These are phyloP conservation scores for Psilocybe subaeruginosa DNA, from an alignment of 768 basidiomycete species.

Conservation along the genomic window DNA sequence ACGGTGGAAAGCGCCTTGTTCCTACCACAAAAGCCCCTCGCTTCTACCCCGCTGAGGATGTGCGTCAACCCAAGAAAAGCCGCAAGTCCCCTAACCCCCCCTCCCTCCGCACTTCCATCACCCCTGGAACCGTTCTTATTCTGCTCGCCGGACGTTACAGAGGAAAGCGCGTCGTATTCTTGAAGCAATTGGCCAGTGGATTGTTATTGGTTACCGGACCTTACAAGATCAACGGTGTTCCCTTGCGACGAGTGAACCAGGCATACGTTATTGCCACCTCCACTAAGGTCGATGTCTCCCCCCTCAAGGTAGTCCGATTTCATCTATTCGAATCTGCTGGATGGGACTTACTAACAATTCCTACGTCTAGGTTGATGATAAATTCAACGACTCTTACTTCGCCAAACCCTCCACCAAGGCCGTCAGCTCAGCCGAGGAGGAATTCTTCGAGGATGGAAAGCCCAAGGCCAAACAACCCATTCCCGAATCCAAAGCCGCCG, in stretches of 20 bases:
- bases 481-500: conserved; percentile 83
- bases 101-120: conserved; percentile 84
- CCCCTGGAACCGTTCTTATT: conserved; percentile 93
- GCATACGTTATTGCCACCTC: conserved; percentile 99
- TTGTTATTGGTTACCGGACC: conserved; percentile 96
- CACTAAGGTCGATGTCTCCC: conserved; percentile 84
- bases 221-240: conserved; percentile 98
- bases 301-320: conserved; percentile 62
- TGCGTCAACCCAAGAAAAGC: conserved; percentile 87
- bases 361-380: conserved; percentile 69
- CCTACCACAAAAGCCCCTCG: conserved; percentile 85
- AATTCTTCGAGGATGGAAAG: conserved; percentile 96
- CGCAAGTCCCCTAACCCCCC: conserved; percentile 85
- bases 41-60: conserved; percentile 96
- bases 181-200: conserved; percentile 94
- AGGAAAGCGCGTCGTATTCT: conserved; percentile 97
- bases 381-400: conserved; percentile 95
- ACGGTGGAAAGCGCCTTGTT: conserved; percentile 85
- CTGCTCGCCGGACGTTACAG: conserved; percentile 97
- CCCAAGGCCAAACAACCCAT: conserved; percentile 87
- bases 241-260: conserved; percentile 96
- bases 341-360: background rate
- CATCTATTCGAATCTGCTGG: background rate
- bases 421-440: conserved; percentile 85
- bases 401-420: conserved; percentile 74